Evolutionary conservation across 1,284 basidiomycete species (phyloP), one percentile per base, ranked within the genome.

Genomic region (Chalciporus sp.): DNA sequence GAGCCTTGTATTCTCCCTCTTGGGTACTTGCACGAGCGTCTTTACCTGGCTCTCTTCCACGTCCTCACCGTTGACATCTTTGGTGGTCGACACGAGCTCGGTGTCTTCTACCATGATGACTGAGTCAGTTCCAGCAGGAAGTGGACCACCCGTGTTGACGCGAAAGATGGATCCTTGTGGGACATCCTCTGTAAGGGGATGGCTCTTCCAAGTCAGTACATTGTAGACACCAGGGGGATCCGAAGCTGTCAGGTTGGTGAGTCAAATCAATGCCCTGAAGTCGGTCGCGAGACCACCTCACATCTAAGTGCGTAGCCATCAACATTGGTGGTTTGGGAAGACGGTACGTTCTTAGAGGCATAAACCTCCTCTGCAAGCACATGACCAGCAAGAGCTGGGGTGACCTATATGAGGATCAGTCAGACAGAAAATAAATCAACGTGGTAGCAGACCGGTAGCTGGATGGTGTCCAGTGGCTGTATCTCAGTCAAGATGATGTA

Each of bases 71-170:
- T 66, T 61, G 2, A 61, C 61, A 27, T 72, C 70, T 29, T 74
- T 68, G 49, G 71, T 59, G 1, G 79, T 80, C 9, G 81, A 80
- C 12, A 84, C 73, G 11, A 95, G 76, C 51, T 83, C 81, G 0
- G 93, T 95, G 64, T 95, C 93, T 72, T 95, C 93, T 16, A 95
- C 93, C 92, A 95, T 95, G 67, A 95, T 86, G 1, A 94, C 86
- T 0, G 90, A 74, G 65, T 95, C 87, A 7, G 88, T 75, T 2
- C 89, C 91, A 0, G 70, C 66, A 0, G 93, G 94, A 1, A 95
- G 73, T 0, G 90, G 84, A 1, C 83, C 86, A 7, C 92, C 89
- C 1, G 88, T 90, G 70, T 90, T 92, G 68, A 94, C 82, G 42
- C 91, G 84, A 67, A 85, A 91, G 51, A 92, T 78, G 9, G 72